phyloP scores from a whole-genome alignment of 2,329 filamentous ascomycete genomes.

The Pyrenophora tritici-repentis region DNA sequence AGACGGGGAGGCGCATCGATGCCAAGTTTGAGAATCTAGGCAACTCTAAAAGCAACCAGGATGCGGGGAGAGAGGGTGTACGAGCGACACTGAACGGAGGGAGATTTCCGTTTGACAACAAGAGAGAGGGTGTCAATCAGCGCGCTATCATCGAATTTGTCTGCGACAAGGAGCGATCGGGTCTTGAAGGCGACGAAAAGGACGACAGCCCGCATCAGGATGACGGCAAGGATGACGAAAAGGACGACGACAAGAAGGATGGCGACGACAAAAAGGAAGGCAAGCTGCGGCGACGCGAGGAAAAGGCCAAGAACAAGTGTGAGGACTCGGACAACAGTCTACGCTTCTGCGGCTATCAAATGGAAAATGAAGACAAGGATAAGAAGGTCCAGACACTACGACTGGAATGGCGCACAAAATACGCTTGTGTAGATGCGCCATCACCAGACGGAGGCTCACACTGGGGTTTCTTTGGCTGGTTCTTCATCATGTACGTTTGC shows the following conservation, averaged over 20 bases:
- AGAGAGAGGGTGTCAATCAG: slow-evolving; percentile 61
- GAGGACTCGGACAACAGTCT: slow-evolving; percentile 59
- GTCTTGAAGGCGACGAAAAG: slow-evolving; percentile 71
- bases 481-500: slow-evolving; percentile 79
- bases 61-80: slow-evolving; percentile 73
- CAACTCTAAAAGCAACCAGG: slow-evolving; percentile 65
- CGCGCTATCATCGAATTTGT: slow-evolving; percentile 83
- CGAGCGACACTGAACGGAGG: slow-evolving; percentile 69
- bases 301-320: slow-evolving; percentile 44
- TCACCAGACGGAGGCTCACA: slow-evolving; percentile 57
- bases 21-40: slow-evolving; percentile 69
- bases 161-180: slow-evolving; percentile 74
- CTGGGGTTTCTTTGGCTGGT: slow-evolving; percentile 99
- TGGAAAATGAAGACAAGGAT: slow-evolving; percentile 54
- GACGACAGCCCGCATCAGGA: slow-evolving; percentile 61
- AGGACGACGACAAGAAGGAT: slow-evolving; percentile 36
- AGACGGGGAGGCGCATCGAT: slow-evolving; percentile 63
- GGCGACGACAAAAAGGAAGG: slow-evolving; percentile 24
- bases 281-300: slow-evolving; percentile 29
- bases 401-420: slow-evolving; percentile 84
- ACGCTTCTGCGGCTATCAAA: slow-evolving; percentile 74
- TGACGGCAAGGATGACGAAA: slow-evolving; percentile 53
- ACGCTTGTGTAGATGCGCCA: slow-evolving; percentile 66
- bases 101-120: slow-evolving; percentile 52
- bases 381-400: slow-evolving; percentile 65